Base-by-base conservation (phyloP, 1,139 yeast species). In the Zhuliangozyma blackwelliae region DNA sequence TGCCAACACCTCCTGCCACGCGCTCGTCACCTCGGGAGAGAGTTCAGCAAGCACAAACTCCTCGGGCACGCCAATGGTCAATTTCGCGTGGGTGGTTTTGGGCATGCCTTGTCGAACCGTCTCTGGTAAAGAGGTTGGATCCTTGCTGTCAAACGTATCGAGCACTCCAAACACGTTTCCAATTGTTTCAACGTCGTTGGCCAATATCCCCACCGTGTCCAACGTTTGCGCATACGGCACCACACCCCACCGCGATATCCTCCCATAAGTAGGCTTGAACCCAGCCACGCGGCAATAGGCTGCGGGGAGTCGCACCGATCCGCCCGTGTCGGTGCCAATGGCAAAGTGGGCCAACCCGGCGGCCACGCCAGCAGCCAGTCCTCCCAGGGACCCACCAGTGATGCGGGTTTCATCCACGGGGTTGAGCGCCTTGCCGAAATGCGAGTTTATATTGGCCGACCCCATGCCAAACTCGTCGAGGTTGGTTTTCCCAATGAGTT, bases 401-500 rank as follows among this genome's bases (percentile, higher is more conserved):
- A 85, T 67, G 31, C 67, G 60, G 2, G 54, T 55, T 33, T 41
- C 64, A 23, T 52, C 61, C 22, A 65, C 41, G 1, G 98, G 97
- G 52, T 92, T 92, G 5, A 65, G 45, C 0, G 83, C 72, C 1
- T 83, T 72, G 0, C 96, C 97, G 54, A 64, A 82, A 37, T 47
- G 63, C 7, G 82, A 77, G 53, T 68, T 74, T 28, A 75, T 71
- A 51, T 58, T 81, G 1, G 81, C 71, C 5, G 87, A 80, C 2
- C 98, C 99, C 98, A 94, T 94, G 1, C 95, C 98, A 63, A 92
- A 94, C 61, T 94, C 97, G 61, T 94, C 99, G 75, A 94, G 68
- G 50, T 92, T 92, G n/a, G 95, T 75, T 58, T 90, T 92, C 0
- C 96, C 97, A 0, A 80, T 61, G n/a, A 81, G 54, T 1, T 58